Evolutionary conservation across 2,329 filamentous ascomycete species (phyloP), one percentile per base, ranked within the genome.

Genomic region (Exophiala spinifera): DNA sequence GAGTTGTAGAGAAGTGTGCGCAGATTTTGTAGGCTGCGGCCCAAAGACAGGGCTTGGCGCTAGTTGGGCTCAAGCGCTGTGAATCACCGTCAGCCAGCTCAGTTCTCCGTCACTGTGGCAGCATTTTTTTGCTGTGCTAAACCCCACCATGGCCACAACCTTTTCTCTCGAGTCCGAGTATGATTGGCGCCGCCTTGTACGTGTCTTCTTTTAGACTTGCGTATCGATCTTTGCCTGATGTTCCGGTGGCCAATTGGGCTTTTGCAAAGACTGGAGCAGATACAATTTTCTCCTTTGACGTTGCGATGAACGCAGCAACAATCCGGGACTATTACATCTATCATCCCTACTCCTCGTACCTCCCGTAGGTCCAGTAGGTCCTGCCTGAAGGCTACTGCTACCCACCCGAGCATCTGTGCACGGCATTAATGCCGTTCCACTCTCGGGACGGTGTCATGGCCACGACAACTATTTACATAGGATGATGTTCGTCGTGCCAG

Each of bases 1-100:
- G 62, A 55, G 49, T 48, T 49, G 60, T 56, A 40, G 52, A 39
- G 51, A 49, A 56, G 51, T 58, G 59, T 61, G 58, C 52, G 57
- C 48, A 60, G 58, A 61, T 60, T 63, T 63, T 63, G 57, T 61
- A 63, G 51, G 42, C 54, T 49, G 57, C 55, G 58, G 36, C 19
- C 23, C 46, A 49, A 44, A 55, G 55, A 49, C 45, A 25, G 31
- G 40, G 42, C 60, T 62, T 62, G 57, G 60, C 60, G 42, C 36
- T 20, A 25, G 28, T 33, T 48, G 42, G 49, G 23, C 23, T 25
- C 23, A 7, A 25, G 23, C 4, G 34, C 14, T 31, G 44, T 50
- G 42, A 46, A 51, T 25, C 46, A 53, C 21, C 21, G 42, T 44
- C 42, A 44, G 40, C 20, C 40, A 43, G 15, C 19, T 25, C 42